phyloP scores from a whole-genome alignment of 106 monocot genomes.

The Alisma plantagoaquatica region DNA sequence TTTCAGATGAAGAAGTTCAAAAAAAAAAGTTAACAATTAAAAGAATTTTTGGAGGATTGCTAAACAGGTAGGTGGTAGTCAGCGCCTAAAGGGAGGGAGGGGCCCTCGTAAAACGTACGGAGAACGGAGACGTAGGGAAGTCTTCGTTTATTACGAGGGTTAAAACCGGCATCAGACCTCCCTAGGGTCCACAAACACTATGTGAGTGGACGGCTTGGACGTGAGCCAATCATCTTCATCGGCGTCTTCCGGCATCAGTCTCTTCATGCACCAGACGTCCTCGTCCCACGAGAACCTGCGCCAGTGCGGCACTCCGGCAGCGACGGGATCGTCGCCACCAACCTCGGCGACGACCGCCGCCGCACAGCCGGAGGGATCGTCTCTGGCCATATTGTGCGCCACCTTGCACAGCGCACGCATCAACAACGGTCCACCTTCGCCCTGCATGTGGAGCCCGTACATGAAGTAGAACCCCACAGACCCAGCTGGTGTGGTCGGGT shows the following conservation, averaged over 20 bases:
- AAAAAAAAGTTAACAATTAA: no score
- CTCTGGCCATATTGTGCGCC: slow-evolving; percentile 36
- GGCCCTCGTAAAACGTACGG: no score
- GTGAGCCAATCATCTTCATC: slow-evolving; percentile 21
- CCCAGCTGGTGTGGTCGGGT: slow-evolving; percentile 27
- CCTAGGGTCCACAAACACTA: slow-evolving; percentile 39
- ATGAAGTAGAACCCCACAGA: slow-evolving; percentile 42
- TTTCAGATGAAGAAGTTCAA: no score
- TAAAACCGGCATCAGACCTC: slow-evolving; percentile 34
- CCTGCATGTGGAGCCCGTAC: slow-evolving; percentile 34
- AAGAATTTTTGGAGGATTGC: no score
- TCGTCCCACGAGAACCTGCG: slow-evolving; percentile 36
- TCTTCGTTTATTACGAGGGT: no score
- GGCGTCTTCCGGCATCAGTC: not conserved
- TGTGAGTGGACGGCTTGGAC: slow-evolving; percentile 12
- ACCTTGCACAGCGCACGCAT: slow-evolving; percentile 20
- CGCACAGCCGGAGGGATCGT: slow-evolving; percentile 21
- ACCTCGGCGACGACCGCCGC: slow-evolving; percentile 47
- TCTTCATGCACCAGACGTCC: slow-evolving; percentile 62
- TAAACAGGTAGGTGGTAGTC: no score
- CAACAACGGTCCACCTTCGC: slow-evolving; percentile 11
- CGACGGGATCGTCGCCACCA: slow-evolving; percentile 20
- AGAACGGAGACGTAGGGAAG: no score
- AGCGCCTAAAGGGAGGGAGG: no score
- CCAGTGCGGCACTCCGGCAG: slow-evolving; percentile 30